Evolutionary conservation across 306 rosid genomes (phyloP).

Genomic region (Sicyos edulis): DNA sequence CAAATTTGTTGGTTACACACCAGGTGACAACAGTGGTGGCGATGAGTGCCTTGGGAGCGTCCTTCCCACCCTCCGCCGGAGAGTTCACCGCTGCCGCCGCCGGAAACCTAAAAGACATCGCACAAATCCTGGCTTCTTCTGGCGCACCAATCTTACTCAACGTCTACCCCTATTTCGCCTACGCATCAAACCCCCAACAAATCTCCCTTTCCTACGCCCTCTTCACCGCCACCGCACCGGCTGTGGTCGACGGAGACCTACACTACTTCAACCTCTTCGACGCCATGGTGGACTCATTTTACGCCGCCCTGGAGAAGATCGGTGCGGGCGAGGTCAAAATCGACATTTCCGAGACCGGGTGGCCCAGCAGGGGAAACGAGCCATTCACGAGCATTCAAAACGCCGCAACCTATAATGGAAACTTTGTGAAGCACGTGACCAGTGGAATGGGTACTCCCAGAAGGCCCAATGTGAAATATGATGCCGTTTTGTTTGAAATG

Average conservation of each 20-base stretch:
- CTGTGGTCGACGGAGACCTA: slow-evolving; percentile 19
- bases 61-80: slow-evolving; percentile 27
- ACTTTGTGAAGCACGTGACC: slow-evolving; percentile 19
- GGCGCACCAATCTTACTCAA: slow-evolving; percentile 14
- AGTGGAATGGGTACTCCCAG: slow-evolving; percentile 31
- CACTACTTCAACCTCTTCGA: slow-evolving; percentile 31
- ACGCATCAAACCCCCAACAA: slow-evolving; percentile 17
- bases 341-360: slow-evolving; percentile 35
- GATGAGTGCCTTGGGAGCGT: background rate
- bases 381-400: slow-evolving; percentile 20
- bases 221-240: background rate
- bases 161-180: slow-evolving; percentile 32
- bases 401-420: slow-evolving; percentile 27
- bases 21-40: slow-evolving; percentile 34
- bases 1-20: background rate
- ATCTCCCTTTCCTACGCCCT: slow-evolving; percentile 19
- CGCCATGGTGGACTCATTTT: slow-evolving; percentile 34
- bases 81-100: background rate
- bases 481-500: slow-evolving; percentile 34
- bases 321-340: slow-evolving; percentile 3
- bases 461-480: slow-evolving; percentile 16
- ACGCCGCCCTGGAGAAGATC: slow-evolving; percentile 29
- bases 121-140: background rate
- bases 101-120: background rate
- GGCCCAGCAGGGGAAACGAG: slow-evolving; percentile 41